phyloP scores from a whole-genome alignment of 768 basidiomycete genomes.

The Pisolithus microcarpus region DNA sequence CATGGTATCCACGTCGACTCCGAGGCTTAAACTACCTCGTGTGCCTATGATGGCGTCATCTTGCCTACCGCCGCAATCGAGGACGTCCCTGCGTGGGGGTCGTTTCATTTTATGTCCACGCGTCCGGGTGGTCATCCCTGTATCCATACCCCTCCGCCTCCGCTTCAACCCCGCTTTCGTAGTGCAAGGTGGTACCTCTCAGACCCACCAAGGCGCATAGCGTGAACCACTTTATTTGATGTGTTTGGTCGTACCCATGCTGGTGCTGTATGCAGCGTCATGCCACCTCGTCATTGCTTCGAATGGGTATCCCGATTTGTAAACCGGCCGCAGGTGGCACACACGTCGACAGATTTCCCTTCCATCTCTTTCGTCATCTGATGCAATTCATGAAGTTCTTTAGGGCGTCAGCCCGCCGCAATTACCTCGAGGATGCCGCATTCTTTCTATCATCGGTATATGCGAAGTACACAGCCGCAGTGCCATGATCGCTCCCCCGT shows the following conservation, averaged over 20 bases:
- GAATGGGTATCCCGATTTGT: not conserved
- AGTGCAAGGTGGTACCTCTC: slow-evolving; percentile 3
- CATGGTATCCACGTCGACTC: slow-evolving; percentile 16
- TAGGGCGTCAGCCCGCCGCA: slow-evolving; percentile 12
- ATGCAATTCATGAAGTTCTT: slow-evolving; percentile 7
- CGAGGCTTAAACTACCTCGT: slow-evolving; percentile 13
- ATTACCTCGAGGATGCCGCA: slow-evolving; percentile 26
- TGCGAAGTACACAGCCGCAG: not conserved
- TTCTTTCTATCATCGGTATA: slow-evolving; percentile 8
- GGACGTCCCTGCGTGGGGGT: not conserved
- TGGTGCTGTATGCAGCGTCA: not conserved
- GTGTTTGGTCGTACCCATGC: no score
- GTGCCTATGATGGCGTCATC: slow-evolving; percentile 25
- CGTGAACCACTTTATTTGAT: not conserved
- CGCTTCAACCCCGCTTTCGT: slow-evolving; percentile 23
- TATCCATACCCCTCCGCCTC: slow-evolving; percentile 18
- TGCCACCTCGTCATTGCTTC: not conserved
- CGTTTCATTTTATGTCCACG: slow-evolving; percentile 1
- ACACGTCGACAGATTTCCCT: slow-evolving; percentile 2
- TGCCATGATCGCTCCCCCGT: not conserved
- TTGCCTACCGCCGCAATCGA: not conserved
- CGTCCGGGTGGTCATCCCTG: not conserved
- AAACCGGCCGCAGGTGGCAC: not conserved
- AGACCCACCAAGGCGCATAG: slow-evolving; percentile 12
- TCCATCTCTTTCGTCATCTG: slow-evolving; percentile 3